A percentile compares a stretch with the other conserved stretches of the same genome.
These are phyloP conservation scores for Sophora flavescens DNA, from an alignment of 306 rosid genomes.

Conservation along the genomic window DNA sequence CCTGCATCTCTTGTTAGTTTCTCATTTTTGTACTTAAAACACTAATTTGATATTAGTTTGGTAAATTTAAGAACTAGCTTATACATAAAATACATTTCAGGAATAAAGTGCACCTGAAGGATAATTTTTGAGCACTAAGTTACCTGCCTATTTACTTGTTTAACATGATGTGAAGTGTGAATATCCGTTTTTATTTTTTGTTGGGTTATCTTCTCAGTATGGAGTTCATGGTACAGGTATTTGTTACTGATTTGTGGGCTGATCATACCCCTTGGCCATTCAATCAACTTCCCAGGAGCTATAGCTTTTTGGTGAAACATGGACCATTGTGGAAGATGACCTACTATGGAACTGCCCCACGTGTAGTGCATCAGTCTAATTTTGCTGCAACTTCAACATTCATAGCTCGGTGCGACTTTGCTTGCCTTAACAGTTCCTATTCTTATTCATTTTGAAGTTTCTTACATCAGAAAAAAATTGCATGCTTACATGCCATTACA, in stretches of 20 bases:
- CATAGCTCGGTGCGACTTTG: conserved; percentile 82
- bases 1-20: not conserved
- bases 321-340: conserved; percentile 93
- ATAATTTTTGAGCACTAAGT: conserved; percentile 13
- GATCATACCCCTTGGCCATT: conserved; percentile 99
- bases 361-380: conserved; percentile 88
- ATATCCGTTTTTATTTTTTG: not conserved
- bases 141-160: not conserved
- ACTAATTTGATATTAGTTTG: conserved; percentile 12
- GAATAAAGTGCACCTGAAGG: not conserved
- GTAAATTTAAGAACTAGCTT: not conserved
- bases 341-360: conserved; percentile 88
- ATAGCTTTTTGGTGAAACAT: conserved; percentile 94
- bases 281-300: conserved; percentile 96
- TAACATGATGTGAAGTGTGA: conserved; percentile 35
- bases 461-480: conserved; percentile 2
- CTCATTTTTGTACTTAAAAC: not conserved
- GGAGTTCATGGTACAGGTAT: conserved; percentile 65
- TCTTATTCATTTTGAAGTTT: not conserved
- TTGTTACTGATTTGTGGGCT: conserved; percentile 94
- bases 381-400: conserved; percentile 94
- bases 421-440: not conserved
- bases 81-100: not conserved
- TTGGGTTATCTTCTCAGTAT: conserved; percentile 24
- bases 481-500: not conserved